These are phyloP conservation scores for Meyerozyma sp. DNA, from an alignment of 1,139 yeast genomes.

Conservation along the genomic window DNA sequence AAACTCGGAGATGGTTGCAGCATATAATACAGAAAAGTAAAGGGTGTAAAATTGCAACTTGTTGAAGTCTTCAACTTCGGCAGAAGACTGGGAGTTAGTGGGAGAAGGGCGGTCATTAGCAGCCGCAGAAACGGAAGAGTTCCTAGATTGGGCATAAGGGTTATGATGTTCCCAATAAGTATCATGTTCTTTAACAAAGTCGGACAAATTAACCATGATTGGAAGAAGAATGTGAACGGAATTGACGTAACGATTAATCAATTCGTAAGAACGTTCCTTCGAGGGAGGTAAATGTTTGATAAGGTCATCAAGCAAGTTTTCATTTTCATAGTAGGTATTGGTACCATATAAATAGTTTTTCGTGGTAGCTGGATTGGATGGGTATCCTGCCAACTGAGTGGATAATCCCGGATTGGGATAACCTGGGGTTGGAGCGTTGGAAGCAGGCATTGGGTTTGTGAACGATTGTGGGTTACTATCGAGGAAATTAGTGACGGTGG, in stretches of 20 bases:
- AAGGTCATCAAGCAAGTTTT: constrained; percentile 31
- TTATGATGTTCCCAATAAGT: constrained; percentile 40
- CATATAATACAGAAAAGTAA: constrained; percentile 47
- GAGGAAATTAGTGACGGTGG: not conserved
- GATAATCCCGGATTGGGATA: constrained; percentile 16
- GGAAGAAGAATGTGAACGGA: constrained; percentile 55
- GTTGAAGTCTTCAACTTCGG: constrained; percentile 20
- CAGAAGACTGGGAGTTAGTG: constrained; percentile 8
- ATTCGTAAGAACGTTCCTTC: constrained; percentile 43
- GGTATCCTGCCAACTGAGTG: constrained; percentile 22
- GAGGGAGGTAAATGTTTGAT: constrained; percentile 29
- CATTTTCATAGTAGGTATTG: constrained; percentile 36
- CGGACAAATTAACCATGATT: constrained; percentile 36
- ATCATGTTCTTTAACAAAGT: constrained; percentile 43
- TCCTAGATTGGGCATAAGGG: constrained; percentile 2
- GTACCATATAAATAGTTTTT: constrained; percentile 41
- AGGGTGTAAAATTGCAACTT: constrained; percentile 41
- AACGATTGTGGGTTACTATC: constrained; percentile 5
- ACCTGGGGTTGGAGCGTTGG: not conserved
- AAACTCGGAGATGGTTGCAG: constrained; percentile 51
- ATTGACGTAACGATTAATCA: constrained; percentile 42
- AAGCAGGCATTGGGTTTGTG: not conserved
- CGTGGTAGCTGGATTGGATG: constrained; percentile 36
- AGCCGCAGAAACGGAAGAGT: not conserved
- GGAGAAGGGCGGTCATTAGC: constrained; percentile 4